Evolutionary conservation across 257 asterid species (phyloP).

Genomic region (Cynanchum wilfordii): DNA sequence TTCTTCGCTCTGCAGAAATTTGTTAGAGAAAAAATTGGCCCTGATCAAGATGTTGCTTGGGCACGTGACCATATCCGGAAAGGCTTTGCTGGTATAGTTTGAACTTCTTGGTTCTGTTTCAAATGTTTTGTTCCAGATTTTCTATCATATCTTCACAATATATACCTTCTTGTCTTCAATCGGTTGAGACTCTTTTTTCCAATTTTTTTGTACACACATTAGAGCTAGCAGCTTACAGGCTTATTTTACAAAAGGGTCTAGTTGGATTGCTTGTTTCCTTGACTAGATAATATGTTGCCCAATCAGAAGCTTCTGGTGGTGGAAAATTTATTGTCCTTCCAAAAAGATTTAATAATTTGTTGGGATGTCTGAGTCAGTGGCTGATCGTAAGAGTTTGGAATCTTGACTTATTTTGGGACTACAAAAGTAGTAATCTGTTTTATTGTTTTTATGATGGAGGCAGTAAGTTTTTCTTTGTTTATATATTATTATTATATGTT

Average conservation of each 20-base stretch:
- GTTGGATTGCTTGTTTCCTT: too few relatives aligned
- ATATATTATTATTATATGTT: conserved; percentile 5
- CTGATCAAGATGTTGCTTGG: conserved; percentile 65
- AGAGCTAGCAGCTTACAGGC: too few relatives aligned
- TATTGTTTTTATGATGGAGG: too few relatives aligned
- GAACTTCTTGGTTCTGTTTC: background rate
- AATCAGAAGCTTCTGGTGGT: background rate
- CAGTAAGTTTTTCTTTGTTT: too few relatives aligned
- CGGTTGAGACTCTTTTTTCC: background rate
- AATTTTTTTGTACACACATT: background rate
- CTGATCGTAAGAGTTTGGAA: too few relatives aligned
- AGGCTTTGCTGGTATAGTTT: conserved; percentile 66
- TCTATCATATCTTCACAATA: background rate
- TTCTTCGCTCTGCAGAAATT: conserved; percentile 26
- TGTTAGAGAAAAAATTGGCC: conserved; percentile 64
- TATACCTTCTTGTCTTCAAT: background rate
- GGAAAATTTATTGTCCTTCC: background rate
- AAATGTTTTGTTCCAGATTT: background rate
- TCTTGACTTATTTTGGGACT: too few relatives aligned
- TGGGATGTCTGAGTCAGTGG: too few relatives aligned
- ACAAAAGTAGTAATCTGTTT: too few relatives aligned
- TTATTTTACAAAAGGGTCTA: too few relatives aligned
- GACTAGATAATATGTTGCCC: too few relatives aligned
- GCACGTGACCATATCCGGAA: conserved; percentile 41
- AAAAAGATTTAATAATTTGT: too few relatives aligned